Conservation (phyloP, 2,329 filamentous ascomycete genomes). For the Ophiostoma perfectum region DNA sequence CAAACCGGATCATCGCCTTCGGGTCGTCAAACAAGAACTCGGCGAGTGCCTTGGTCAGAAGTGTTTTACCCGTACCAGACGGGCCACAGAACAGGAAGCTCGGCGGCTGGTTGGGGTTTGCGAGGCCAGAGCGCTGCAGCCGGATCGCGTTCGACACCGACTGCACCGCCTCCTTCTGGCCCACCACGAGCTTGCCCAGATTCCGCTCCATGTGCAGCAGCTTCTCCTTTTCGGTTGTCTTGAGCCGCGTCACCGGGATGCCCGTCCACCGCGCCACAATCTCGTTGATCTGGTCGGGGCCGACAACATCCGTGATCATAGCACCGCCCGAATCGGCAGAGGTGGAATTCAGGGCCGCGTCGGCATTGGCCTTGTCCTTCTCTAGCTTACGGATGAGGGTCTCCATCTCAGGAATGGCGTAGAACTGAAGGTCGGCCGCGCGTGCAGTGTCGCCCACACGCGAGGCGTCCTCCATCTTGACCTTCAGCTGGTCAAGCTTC, state of each 20-base stretch:
- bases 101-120: slow-evolving; percentile 93
- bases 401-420: slow-evolving; percentile 91
- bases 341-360: slow-evolving; percentile 58
- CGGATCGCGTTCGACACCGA: slow-evolving; percentile 95
- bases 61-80: slow-evolving; percentile 94
- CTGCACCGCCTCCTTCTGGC: slow-evolving; percentile 86
- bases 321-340: slow-evolving; percentile 58
- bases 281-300: slow-evolving; percentile 97
- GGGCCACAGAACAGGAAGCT: slow-evolving; percentile 99
- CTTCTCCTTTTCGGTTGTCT: slow-evolving; percentile 96
- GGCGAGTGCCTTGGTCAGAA: slow-evolving; percentile 92
- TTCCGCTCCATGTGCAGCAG: slow-evolving; percentile 94
- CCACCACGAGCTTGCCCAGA: slow-evolving; percentile 78
- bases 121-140: slow-evolving; percentile 86
- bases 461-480: slow-evolving; percentile 90
- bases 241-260: slow-evolving; percentile 89
- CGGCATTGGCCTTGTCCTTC: slow-evolving; percentile 69
- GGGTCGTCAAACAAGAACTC: slow-evolving; percentile 97
- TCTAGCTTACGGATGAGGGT: slow-evolving; percentile 75
- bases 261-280: slow-evolving; percentile 98
- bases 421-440: slow-evolving; percentile 92
- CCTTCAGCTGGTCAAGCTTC: slow-evolving; percentile 85
- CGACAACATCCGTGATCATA: slow-evolving; percentile 87
- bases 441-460: slow-evolving; percentile 77
- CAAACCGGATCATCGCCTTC: slow-evolving; percentile 97